These are phyloP conservation scores for Quercus phellos DNA, from an alignment of 331 rosid species.

Conservation along the genomic window DNA sequence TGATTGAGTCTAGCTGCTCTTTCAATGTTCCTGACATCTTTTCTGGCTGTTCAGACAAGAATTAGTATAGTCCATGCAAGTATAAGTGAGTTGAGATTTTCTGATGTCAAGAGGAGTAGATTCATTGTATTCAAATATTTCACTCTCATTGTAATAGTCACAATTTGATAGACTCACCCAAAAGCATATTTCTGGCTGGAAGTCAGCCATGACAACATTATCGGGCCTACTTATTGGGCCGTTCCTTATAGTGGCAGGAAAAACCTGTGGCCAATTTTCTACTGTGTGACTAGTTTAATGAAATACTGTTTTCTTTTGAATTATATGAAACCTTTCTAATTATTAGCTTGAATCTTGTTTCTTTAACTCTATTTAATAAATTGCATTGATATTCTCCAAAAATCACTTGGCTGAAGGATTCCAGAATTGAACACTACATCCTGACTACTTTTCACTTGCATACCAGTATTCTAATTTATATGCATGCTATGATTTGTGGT, in stretches of 20 bases:
- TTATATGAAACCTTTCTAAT: neutral
- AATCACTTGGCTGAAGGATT: neutral
- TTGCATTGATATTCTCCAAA: neutral
- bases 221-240: neutral
- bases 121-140: neutral
- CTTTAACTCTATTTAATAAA: neutral
- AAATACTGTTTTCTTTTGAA: neutral
- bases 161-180: neutral
- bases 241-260: neutral
- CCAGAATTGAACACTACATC: neutral
- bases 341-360: neutral
- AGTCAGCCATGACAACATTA: neutral
- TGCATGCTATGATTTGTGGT: constrained; percentile 9
- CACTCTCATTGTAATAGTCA: neutral
- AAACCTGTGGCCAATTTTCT: neutral
- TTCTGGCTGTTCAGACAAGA: constrained; percentile 65
- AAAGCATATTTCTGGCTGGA: neutral
- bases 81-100: neutral
- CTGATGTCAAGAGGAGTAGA: neutral
- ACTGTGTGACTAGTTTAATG: neutral
- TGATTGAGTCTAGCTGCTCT: constrained; percentile 90
- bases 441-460: neutral
- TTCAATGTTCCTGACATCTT: constrained; percentile 80
- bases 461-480: neutral
- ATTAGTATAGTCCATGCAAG: constrained; percentile 18